Evolutionary conservation across 2,329 filamentous ascomycete genomes (phyloP).

Genomic region (Exophiala oligosperma): DNA sequence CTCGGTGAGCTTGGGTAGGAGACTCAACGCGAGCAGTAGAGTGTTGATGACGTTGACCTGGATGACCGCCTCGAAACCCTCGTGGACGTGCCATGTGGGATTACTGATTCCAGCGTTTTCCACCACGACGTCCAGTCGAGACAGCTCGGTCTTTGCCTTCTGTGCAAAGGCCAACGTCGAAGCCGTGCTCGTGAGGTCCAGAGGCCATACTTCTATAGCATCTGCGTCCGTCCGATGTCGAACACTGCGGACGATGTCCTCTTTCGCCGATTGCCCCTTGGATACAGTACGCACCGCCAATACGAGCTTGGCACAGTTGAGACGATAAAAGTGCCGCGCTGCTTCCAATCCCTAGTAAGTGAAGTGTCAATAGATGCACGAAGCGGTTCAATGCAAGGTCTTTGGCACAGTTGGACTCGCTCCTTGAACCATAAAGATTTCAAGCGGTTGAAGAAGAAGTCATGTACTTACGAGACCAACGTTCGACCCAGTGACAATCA

Average conservation of each 20-base stretch:
- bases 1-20: conserved; percentile 29
- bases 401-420: too few relatives aligned
- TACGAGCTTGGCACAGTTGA: conserved; percentile 45
- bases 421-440: too few relatives aligned
- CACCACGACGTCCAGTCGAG: conserved; percentile 38
- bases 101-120: conserved; percentile 41
- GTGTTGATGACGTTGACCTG: conserved; percentile 34
- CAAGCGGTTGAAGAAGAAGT: too few relatives aligned
- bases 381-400: too few relatives aligned
- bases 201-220: conserved; percentile 45
- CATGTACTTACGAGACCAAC: conserved; percentile 36
- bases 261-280: conserved; percentile 47
- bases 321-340: conserved; percentile 42
- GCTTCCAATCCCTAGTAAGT: conserved; percentile 42
- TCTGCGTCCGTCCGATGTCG: conserved; percentile 26
- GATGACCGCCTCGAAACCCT: conserved; percentile 29
- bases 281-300: conserved; percentile 44
- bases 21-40: conserved; percentile 27
- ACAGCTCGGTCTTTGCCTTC: conserved; percentile 31
- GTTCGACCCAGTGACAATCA: conserved; percentile 53
- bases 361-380: too few relatives aligned
- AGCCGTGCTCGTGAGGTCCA: conserved; percentile 44
- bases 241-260: conserved; percentile 40
- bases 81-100: conserved; percentile 15
- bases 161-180: conserved; percentile 35